phyloP scores from a whole-genome alignment of 306 rosid genomes.

The Vigna hirtella region DNA sequence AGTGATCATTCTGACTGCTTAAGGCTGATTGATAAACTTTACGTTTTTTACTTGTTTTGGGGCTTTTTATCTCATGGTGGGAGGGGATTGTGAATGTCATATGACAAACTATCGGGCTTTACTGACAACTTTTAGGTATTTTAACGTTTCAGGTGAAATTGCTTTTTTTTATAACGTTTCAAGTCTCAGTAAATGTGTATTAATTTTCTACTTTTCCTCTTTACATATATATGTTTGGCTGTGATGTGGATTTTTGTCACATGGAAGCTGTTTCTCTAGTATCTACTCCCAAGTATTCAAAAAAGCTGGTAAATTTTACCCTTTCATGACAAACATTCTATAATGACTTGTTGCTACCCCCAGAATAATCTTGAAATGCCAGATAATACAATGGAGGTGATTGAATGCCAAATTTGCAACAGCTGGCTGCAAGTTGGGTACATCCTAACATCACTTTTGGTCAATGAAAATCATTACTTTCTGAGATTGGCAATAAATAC shows the following conservation, averaged over 20 bases:
- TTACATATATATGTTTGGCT: constrained; percentile 75
- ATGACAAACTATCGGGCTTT: not conserved
- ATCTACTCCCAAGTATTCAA: constrained; percentile 89
- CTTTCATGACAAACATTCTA: not conserved
- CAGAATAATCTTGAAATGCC: not conserved
- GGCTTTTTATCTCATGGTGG: not conserved
- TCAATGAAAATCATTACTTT: constrained; percentile 85
- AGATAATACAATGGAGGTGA: not conserved
- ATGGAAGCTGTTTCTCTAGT: constrained; percentile 89
- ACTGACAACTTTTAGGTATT: constrained; percentile 3
- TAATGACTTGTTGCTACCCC: not conserved
- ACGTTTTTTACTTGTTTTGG: not conserved
- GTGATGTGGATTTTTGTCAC: constrained; percentile 88
- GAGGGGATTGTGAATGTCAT: not conserved
- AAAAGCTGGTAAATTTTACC: constrained; percentile 64
- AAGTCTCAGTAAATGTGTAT: not conserved
- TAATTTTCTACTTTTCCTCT: constrained; percentile 41
- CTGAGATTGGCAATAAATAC: constrained; percentile 76
- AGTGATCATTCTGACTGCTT: not conserved
- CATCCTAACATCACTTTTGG: constrained; percentile 77
- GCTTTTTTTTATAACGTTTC: not conserved
- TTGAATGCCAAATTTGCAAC: constrained; percentile 28
- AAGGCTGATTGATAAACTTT: not conserved
- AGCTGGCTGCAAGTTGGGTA: constrained; percentile 64
- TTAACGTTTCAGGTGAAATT: constrained; percentile 14